These are phyloP conservation scores for Colletotrichum nymphaeae DNA, from an alignment of 2,329 filamentous ascomycete genomes.

Conservation along the genomic window DNA sequence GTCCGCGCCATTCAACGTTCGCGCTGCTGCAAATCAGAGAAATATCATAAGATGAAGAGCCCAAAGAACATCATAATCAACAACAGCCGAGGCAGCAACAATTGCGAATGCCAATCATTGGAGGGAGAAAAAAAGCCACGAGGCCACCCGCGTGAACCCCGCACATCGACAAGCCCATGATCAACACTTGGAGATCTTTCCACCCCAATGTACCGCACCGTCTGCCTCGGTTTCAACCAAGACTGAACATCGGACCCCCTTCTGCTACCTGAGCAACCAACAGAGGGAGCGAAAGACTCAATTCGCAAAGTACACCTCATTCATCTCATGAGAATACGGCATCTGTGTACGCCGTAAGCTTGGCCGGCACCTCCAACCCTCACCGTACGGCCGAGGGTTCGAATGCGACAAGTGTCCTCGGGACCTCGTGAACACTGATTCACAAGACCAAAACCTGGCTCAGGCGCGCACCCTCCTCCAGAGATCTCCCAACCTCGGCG, in stretches of 20 bases:
- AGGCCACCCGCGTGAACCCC: no score
- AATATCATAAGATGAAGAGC: no score
- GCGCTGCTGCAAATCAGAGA: no score
- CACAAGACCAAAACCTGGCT: background rate
- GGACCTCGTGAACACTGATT: background rate
- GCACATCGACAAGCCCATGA: background rate
- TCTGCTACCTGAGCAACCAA: background rate
- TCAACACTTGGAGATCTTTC: background rate
- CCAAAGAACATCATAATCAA: no score
- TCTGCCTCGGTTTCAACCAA: background rate
- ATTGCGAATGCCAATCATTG: no score
- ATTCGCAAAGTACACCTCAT: background rate
- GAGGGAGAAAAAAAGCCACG: no score
- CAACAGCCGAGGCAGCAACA: no score
- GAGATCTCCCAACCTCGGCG: background rate
- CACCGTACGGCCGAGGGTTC: background rate
- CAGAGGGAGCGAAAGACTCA: background rate
- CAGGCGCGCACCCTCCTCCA: background rate
- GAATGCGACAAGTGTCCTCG: background rate
- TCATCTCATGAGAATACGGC: background rate
- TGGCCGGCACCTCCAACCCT: background rate
- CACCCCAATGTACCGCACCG: no score
- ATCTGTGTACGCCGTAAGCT: background rate
- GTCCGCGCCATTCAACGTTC: no score
- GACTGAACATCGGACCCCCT: background rate